A percentile compares a stretch with the other conserved stretches of the same genome.
Evolutionary conservation across 2,329 filamentous ascomycete genomes (phyloP).

Genomic region (Trichoderma brevicompactum): DNA sequence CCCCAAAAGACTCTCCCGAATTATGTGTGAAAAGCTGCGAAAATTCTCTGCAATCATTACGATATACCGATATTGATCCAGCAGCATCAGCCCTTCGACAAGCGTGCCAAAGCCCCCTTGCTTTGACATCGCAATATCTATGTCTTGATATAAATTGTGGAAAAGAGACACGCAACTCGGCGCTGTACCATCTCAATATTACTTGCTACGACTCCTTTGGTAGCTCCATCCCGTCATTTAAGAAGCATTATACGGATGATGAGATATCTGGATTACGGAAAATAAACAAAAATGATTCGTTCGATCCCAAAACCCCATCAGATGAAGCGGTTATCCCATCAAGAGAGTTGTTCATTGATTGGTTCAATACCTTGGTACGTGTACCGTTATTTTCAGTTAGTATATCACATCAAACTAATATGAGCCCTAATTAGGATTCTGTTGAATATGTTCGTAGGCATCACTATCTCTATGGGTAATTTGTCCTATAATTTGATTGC

Average conservation of each 20-base stretch:
- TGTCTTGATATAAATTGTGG: slow-evolving; percentile 23
- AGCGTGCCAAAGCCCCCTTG: slow-evolving; percentile 17
- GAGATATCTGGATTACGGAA: slow-evolving; percentile 40
- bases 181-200: slow-evolving; percentile 15
- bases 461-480: slow-evolving; percentile 47
- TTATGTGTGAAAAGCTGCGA: slow-evolving; percentile 12
- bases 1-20: neutral
- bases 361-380: slow-evolving; percentile 47
- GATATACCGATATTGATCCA: neutral
- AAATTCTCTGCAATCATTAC: neutral
- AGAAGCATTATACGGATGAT: slow-evolving; percentile 40
- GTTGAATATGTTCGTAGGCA: slow-evolving; percentile 41
- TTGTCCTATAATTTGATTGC: rapidly evolving
- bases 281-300: slow-evolving; percentile 38
- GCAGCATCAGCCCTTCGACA: neutral
- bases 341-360: slow-evolving; percentile 40
- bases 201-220: slow-evolving; percentile 21
- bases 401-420: neutral
- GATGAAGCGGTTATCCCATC: slow-evolving; percentile 44
- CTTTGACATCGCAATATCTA: slow-evolving; percentile 25
- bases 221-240: slow-evolving; percentile 7
- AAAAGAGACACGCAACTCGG: slow-evolving; percentile 5
- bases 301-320: slow-evolving; percentile 28
- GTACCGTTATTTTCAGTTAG: neutral
- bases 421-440: slow-evolving; percentile 41